phyloP scores from a whole-genome alignment of 495 filamentous ascomycete species.

The Hypoxylon fuscum region DNA sequence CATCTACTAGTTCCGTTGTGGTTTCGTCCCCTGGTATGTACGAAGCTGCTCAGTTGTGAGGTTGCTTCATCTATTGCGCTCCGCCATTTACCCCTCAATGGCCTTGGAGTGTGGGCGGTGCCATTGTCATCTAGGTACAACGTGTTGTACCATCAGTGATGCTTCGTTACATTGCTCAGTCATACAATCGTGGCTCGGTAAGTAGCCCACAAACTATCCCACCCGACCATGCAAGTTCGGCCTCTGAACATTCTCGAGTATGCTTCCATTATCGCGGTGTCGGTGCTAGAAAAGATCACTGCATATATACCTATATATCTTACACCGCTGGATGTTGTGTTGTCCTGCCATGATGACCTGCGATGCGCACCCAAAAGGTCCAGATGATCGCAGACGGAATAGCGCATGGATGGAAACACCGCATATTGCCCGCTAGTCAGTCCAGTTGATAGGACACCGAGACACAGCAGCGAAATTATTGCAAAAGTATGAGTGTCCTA shows the following conservation, averaged over 20 bases:
- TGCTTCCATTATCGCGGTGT: neutral
- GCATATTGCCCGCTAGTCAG: constrained; percentile 9
- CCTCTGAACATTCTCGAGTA: neutral
- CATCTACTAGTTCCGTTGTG: constrained; percentile 1
- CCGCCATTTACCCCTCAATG: constrained; percentile 31
- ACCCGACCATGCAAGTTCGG: neutral
- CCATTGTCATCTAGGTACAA: neutral
- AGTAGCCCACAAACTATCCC: neutral
- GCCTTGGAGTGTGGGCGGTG: constrained; percentile 17
- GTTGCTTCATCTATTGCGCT: constrained; percentile 17
- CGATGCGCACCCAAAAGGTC: constrained; percentile 6
- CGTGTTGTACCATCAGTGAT: neutral
- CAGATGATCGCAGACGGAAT: constrained; percentile 13
- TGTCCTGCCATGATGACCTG: constrained; percentile 24
- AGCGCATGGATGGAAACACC: constrained; percentile 12
- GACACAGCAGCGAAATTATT: constrained; percentile 23
- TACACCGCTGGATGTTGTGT: constrained; percentile 9
- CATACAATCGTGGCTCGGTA: neutral
- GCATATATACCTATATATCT: neutral
- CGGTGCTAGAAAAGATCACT: constrained; percentile 7
- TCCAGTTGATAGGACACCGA: constrained; percentile 13
- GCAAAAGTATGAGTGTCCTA: constrained; percentile 24
- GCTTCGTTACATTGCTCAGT: neutral
- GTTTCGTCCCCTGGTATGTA: constrained; percentile 30
- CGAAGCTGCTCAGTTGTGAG: constrained; percentile 19